phyloP scores from a whole-genome alignment of 2,329 filamentous ascomycete genomes.

The Hypoxylon rubiginosum region DNA sequence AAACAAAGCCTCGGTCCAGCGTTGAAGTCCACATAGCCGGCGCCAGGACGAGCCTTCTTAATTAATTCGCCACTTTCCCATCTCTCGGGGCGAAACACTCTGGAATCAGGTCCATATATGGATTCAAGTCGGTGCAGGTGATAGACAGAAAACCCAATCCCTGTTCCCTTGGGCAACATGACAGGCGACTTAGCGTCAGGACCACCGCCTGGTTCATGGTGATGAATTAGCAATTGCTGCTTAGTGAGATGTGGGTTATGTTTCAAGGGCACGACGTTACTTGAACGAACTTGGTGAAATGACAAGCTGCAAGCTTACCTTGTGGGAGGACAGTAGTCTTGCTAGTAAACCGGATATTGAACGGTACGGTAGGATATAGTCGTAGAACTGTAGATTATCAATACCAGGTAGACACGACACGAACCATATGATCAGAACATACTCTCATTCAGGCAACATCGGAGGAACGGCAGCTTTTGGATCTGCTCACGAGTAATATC shows the following conservation, averaged over 20 bases:
- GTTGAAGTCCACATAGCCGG: constrained; percentile 38
- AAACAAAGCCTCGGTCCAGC: constrained; percentile 37
- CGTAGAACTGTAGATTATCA: constrained; percentile 28
- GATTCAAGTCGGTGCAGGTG: constrained; percentile 42
- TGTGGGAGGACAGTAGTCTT: constrained; percentile 46
- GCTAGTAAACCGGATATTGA: constrained; percentile 34
- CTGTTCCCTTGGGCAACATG: constrained; percentile 46
- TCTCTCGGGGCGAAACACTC: constrained; percentile 32
- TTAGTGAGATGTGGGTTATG: too few species aligned
- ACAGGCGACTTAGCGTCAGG: constrained; percentile 47
- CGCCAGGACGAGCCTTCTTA: constrained; percentile 16
- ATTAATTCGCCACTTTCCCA: constrained; percentile 36
- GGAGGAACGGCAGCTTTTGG: constrained; percentile 36
- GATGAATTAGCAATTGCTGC: neutral
- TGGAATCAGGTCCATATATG: constrained; percentile 36
- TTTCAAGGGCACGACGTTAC: too few species aligned
- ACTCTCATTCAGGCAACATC: constrained; percentile 44
- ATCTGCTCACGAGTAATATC: constrained; percentile 40
- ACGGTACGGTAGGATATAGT: constrained; percentile 32
- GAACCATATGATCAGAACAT: neutral
- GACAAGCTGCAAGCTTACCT: constrained; percentile 18
- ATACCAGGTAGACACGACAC: too few species aligned
- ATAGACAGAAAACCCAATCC: constrained; percentile 46
- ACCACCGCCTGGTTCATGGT: constrained; percentile 42
- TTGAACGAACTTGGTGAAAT: neutral